Base-by-base conservation (phyloP, 2,329 filamentous ascomycete genomes). In the Hysterium pulicare region DNA sequence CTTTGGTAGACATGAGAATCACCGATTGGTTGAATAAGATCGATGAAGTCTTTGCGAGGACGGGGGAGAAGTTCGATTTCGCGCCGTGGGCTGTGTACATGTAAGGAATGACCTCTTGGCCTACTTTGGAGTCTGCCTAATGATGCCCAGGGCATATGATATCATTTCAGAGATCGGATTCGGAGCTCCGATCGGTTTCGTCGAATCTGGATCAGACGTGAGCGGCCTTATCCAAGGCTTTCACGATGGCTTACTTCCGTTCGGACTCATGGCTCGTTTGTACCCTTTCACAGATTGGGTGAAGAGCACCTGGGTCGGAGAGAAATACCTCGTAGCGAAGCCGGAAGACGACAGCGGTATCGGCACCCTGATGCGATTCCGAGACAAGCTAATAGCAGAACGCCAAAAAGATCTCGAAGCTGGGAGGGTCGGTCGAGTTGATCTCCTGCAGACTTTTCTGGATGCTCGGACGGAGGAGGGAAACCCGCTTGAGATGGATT, bases 111-210 rank as follows among this genome's bases (percentile, higher is more conserved):
- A 37, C 23, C 17, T 16, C 17, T 11, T 17, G 5, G 8, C 22
- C 19, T 13, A 30, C 32, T 8, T 15, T 20, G 33, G 16, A 41
- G 41, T 40, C 37, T 22, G 40, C 46, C 30, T 21, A 33, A 68
- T 61, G 7, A 30, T n/a, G 5, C 78, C 71, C 49, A 69, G 79
- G 67, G 77, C 76, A 3, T 81, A 79, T 62, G 78, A 81, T 50
- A 72, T 79, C 26, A 77, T 81, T 42, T 73, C 71, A 19, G 74
- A 78, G 45, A 66, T 81, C 31, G 76, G 74, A 1, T 81, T 81
- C 49, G 76, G 77, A 8, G 72, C 69, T 3, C 71, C 77, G 1
- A 72, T 82, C 40, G 77, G 78, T 9, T 82, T 82, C 53, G 67
- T 81, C 8, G 67, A 75, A 41, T 66, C 71, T 41, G 77, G 70